Evolutionary conservation across 106 monocot species (phyloP).

Genomic region (Dendrobium huoshanense): DNA sequence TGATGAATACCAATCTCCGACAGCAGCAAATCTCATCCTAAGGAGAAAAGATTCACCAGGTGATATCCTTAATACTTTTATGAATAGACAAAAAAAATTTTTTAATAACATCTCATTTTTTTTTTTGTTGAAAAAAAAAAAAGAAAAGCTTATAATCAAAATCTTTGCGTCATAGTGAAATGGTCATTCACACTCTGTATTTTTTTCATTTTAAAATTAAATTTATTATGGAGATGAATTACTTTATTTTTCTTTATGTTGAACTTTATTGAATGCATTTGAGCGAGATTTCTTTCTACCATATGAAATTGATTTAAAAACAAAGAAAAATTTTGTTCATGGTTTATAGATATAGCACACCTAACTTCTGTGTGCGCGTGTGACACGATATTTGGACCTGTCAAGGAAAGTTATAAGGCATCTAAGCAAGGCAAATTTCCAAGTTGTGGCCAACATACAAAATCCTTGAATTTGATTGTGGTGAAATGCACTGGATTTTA

Average conservation of each 20-base stretch:
- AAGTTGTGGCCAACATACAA: background rate
- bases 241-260: background rate
- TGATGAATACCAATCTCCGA: slow-evolving; percentile 42
- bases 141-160: background rate
- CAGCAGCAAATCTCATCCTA: slow-evolving; percentile 42
- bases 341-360: background rate
- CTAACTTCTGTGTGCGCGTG: background rate
- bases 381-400: background rate
- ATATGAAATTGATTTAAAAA: background rate
- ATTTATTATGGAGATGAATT: background rate
- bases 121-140: background rate
- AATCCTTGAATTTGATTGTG: background rate
- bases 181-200: background rate
- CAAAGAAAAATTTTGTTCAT: background rate
- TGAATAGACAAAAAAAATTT: background rate
- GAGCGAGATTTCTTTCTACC: background rate
- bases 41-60: slow-evolving; percentile 46
- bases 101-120: background rate
- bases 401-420: background rate
- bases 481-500: background rate
- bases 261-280: background rate
- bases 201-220: background rate
- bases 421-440: background rate
- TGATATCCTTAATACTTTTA: slow-evolving; percentile 1
- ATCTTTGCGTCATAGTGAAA: background rate